These are phyloP conservation scores for Spinacia oleracea DNA, from an alignment of 179 eudicot genomes.

Conservation along the genomic window DNA sequence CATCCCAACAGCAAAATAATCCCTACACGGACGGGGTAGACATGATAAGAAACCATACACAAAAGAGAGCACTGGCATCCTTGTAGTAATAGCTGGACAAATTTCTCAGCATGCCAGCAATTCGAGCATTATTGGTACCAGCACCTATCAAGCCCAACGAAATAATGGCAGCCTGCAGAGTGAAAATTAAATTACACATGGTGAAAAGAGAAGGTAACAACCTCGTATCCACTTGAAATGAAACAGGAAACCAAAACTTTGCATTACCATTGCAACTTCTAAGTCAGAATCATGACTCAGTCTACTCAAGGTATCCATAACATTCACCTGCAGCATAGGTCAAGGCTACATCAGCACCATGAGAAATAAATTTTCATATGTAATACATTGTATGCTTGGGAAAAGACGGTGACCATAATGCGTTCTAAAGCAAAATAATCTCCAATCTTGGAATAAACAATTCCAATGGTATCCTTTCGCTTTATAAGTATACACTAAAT, in stretches of 20 bases:
- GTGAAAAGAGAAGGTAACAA: not conserved
- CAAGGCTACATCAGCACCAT: constrained; percentile 21
- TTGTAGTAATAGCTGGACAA: constrained; percentile 93
- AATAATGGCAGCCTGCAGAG: constrained; percentile 80
- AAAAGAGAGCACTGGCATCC: constrained; percentile 86
- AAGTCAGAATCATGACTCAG: constrained; percentile 94
- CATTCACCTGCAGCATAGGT: constrained; percentile 68
- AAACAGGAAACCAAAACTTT: not conserved
- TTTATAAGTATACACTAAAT: not conserved
- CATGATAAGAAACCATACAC: constrained; percentile 49
- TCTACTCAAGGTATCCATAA: constrained; percentile 96
- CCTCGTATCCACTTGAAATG: not conserved
- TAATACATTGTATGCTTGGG: not conserved
- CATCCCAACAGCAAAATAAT: constrained; percentile 5
- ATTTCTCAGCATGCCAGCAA: constrained; percentile 95
- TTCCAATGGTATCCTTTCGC: not conserved
- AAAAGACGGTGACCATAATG: not conserved
- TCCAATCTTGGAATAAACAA: not conserved
- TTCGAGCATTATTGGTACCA: constrained; percentile 94
- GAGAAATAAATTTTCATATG: not conserved
- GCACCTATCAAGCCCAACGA: constrained; percentile 94
- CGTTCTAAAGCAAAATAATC: not conserved
- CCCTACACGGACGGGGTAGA: not conserved
- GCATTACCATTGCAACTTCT: constrained; percentile 87
- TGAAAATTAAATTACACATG: constrained; percentile 3